Evolutionary conservation across 345 rosid genomes (phyloP).

Genomic region (Lepidium aucheri): DNA sequence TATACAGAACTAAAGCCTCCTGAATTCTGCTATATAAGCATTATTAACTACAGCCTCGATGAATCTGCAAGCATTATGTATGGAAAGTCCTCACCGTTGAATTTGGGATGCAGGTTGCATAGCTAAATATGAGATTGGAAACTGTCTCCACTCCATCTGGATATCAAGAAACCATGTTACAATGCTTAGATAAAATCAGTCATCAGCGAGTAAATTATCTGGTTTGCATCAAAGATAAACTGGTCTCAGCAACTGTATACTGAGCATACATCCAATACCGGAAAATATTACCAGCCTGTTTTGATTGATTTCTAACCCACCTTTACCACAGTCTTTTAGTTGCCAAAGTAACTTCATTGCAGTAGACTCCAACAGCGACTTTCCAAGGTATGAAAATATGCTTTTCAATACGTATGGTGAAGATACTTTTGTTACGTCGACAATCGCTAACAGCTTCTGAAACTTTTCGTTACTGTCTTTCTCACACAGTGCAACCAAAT

Average conservation of each 20-base stretch:
- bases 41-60: neutral
- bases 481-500: slow-evolving; percentile 66
- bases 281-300: neutral
- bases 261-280: neutral
- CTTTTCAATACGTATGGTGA: slow-evolving; percentile 30
- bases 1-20: neutral
- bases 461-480: slow-evolving; percentile 43
- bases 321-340: slow-evolving; percentile 43
- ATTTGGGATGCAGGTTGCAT: slow-evolving; percentile 50
- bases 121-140: slow-evolving; percentile 50
- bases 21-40: too few relatives aligned
- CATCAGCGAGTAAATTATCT: neutral
- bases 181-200: neutral
- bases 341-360: slow-evolving; percentile 48
- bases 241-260: neutral
- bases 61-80: slow-evolving; percentile 37
- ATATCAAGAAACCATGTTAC: slow-evolving; percentile 6
- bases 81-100: slow-evolving; percentile 67
- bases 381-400: slow-evolving; percentile 64
- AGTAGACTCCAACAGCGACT: slow-evolving; percentile 40
- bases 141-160: slow-evolving; percentile 49
- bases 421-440: slow-evolving; percentile 56
- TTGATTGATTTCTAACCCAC: neutral
- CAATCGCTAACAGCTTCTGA: slow-evolving; percentile 44
- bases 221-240: neutral